Conservation (phyloP, 2,329 filamentous ascomycete species). For the Triangularia verruculosa region DNA sequence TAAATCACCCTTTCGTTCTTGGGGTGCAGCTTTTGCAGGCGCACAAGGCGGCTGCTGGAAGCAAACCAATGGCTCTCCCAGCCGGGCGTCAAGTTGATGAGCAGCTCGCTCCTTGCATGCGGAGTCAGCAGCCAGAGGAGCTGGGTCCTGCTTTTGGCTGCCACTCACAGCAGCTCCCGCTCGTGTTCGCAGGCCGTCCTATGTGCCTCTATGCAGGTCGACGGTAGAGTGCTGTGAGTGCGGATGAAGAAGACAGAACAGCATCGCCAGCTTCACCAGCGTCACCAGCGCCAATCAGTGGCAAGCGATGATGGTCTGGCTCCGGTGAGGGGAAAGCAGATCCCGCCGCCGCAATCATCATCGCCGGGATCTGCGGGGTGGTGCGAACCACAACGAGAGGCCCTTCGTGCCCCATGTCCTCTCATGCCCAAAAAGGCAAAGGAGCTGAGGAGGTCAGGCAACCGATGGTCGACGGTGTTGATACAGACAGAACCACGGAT, state of each 20-base stretch:
- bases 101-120: slow-evolving; percentile 11
- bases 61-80: slow-evolving; percentile 22
- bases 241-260: background rate
- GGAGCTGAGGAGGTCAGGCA: slow-evolving; percentile 5
- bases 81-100: slow-evolving; percentile 18
- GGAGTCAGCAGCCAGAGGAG: slow-evolving; percentile 15
- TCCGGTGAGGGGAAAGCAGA: background rate
- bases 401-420: background rate
- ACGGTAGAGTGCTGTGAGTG: background rate
- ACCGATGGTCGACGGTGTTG: background rate
- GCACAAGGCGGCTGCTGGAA: slow-evolving; percentile 27
- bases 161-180: slow-evolving; percentile 4
- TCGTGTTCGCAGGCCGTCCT: slow-evolving; percentile 15
- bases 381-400: background rate
- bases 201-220: background rate
- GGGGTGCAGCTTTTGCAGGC: slow-evolving; percentile 14
- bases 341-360: background rate
- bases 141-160: background rate
- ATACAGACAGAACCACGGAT: background rate
- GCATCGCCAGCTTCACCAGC: slow-evolving; percentile 19
- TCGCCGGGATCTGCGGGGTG: slow-evolving; percentile 9
- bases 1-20: background rate
- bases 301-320: background rate
- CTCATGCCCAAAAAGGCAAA: too few species aligned
- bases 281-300: slow-evolving; percentile 16